phyloP scores from a whole-genome alignment of 2,329 filamentous ascomycete species.

The Hansfordia pulvinata region DNA sequence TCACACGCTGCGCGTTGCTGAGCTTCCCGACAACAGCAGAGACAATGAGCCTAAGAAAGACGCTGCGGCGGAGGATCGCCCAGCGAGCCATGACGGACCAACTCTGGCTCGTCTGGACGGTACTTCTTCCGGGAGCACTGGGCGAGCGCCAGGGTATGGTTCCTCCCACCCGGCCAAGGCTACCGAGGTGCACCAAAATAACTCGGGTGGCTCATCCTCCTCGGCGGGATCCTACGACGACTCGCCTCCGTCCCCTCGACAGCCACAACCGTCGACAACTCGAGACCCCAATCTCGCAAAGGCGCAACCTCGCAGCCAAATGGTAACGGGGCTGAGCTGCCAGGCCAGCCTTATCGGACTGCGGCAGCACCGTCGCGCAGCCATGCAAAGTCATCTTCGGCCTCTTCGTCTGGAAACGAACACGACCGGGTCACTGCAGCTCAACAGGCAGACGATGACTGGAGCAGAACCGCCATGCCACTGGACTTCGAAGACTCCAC shows the following conservation, averaged over 20 bases:
- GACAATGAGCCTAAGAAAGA: slow-evolving; percentile 9
- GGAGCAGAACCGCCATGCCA: slow-evolving; percentile 11
- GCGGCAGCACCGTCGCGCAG: too few species aligned
- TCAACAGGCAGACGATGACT: slow-evolving; percentile 10
- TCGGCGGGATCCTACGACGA: slow-evolving; percentile 28
- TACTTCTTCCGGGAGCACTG: too few species aligned
- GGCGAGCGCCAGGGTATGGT: too few species aligned
- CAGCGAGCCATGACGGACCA: too few species aligned
- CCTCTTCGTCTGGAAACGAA: slow-evolving; percentile 3
- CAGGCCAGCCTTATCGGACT: slow-evolving; percentile 3
- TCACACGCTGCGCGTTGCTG: too few species aligned
- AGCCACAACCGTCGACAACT: slow-evolving; percentile 25
- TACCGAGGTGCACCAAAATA: too few species aligned
- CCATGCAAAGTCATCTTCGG: too few species aligned
- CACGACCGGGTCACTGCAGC: too few species aligned
- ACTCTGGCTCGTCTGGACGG: too few species aligned
- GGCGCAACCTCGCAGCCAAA: too few species aligned
- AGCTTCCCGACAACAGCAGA: slow-evolving; percentile 8
- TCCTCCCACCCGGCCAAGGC: too few species aligned
- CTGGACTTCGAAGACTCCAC: slow-evolving; percentile 13
- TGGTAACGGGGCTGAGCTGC: too few species aligned
- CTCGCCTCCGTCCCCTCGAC: slow-evolving; percentile 22
- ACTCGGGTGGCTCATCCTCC: slow-evolving; percentile 25
- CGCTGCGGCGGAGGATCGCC: slow-evolving; percentile 8
- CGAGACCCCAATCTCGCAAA: slow-evolving; percentile 25